Base-by-base conservation (phyloP, 768 basidiomycete genomes). In the Trametes cingulata region DNA sequence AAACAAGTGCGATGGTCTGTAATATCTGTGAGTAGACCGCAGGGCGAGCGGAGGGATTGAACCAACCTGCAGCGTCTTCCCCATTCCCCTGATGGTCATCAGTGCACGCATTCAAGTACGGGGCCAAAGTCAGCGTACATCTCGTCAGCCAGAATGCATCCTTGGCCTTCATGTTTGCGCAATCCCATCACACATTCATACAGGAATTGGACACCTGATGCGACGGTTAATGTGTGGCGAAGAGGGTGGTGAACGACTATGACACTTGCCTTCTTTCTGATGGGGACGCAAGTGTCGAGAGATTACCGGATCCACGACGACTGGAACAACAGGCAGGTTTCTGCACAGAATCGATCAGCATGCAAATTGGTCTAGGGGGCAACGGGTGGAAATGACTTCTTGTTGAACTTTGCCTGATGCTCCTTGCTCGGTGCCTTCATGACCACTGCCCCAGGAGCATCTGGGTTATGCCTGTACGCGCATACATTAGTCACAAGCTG, bases 101-200 rank as follows among this genome's bases (percentile, higher is more conserved):
- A 24, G 13, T 6, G 36, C 35, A 20, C 19, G 17, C 15, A n/a
- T 12, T 22, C 43, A 5, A 12, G 14, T n/a, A 27, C 7, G 15
- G 7, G 4, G 17, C 10, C 7, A 19, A 46, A 37, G 5, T 17
- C 12, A 7, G 52, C 73, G 35, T 62, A 93, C 94, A 97, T 96
- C 68, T 98, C 97, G 73, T 99, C 97, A 1, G 96, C 97, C 35
- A 99, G 82, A 64, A 99, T 97, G 67, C 93, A 95, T 1, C 96
- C 96, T 69, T 91, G 85, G 1, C 93, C 91, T 72, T 95, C 93
- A 62, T 93, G 91, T 71, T 87, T 90, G 54, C 91, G 82, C 68
- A 97, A 76, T 10, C 95, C 95, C 94, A 98, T 98, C 17, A 95
- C 90, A 68, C 89, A 93, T 69, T 95, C 93, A 69, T 99, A 99